Percentiles rank a stretch among this genome's conserved stretches.
phyloP scores from a whole-genome alignment of 257 asterid species.

The Solanum boliviense region DNA sequence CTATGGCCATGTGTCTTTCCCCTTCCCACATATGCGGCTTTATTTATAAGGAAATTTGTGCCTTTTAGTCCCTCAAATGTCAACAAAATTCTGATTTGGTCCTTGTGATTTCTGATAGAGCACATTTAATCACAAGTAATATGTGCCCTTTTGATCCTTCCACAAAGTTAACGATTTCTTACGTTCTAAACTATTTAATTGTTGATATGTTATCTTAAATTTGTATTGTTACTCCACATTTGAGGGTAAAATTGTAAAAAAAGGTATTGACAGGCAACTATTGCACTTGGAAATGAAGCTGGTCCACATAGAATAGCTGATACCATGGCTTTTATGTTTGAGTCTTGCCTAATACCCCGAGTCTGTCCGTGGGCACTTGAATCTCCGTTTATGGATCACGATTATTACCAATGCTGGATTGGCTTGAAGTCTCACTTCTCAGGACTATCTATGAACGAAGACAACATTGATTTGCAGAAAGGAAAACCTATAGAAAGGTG shows the following conservation, averaged over 20 bases:
- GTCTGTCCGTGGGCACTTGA: constrained; percentile 88
- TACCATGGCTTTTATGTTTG: constrained; percentile 96
- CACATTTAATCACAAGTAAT: not conserved
- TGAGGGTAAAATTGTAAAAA: not conserved
- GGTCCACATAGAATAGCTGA: constrained; percentile 56
- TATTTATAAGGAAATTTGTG: not conserved
- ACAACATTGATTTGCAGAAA: constrained; percentile 9
- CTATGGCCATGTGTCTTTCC: not conserved
- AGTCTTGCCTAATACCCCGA: constrained; percentile 85
- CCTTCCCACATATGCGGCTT: not conserved
- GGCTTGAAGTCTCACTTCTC: constrained; percentile 88
- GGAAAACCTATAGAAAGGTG: constrained; percentile 7
- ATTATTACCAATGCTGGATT: constrained; percentile 92
- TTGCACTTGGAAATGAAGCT: constrained; percentile 58
- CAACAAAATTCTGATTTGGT: not conserved
- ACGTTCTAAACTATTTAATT: not conserved
- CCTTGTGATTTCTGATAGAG: not conserved
- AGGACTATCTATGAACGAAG: constrained; percentile 6
- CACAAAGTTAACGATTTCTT: not conserved
- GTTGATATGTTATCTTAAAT: not conserved
- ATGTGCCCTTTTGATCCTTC: not conserved
- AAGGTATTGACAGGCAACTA: constrained; percentile 41
- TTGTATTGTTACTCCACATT: not conserved
- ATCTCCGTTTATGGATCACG: constrained; percentile 67
- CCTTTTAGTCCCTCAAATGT: not conserved